Conservation (phyloP, 306 rosid genomes). For the Prunus kanzakura region DNA sequence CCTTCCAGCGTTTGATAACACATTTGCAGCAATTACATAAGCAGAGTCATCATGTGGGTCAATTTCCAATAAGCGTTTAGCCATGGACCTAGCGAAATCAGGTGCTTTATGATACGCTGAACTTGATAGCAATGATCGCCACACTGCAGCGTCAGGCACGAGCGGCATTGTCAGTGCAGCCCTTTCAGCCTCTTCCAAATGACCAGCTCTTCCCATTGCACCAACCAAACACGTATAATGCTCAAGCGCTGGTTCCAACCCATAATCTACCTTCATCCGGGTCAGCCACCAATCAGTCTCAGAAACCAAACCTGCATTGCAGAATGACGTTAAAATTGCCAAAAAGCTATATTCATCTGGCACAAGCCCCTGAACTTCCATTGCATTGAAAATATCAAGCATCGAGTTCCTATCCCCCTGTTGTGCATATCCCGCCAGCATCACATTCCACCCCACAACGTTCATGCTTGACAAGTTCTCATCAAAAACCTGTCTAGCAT, state of each 20-base stretch:
- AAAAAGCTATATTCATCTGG: constrained; percentile 77
- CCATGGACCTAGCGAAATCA: constrained; percentile 62
- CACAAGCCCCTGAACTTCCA: constrained; percentile 46
- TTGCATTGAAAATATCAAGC: constrained; percentile 8
- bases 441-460: constrained; percentile 77
- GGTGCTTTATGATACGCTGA: constrained; percentile 60
- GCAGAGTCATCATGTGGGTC: constrained; percentile 60
- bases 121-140: constrained; percentile 75
- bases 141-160: constrained; percentile 74
- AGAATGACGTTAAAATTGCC: constrained; percentile 53
- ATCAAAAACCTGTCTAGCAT: constrained; percentile 67
- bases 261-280: constrained; percentile 52
- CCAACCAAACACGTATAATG: constrained; percentile 74
- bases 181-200: constrained; percentile 61
- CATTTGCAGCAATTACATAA: too few relatives aligned
- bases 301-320: constrained; percentile 57
- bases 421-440: constrained; percentile 78
- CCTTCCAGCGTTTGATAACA: constrained; percentile 32
- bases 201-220: constrained; percentile 22
- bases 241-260: constrained; percentile 64
- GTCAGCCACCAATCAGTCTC: constrained; percentile 60
- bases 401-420: constrained; percentile 54
- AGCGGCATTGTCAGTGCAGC: constrained; percentile 63
- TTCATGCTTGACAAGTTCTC: constrained; percentile 44
- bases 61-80: constrained; percentile 58